Base-by-base conservation (phyloP, 192 early-diverging fungal species). In the Podila epicladia region DNA sequence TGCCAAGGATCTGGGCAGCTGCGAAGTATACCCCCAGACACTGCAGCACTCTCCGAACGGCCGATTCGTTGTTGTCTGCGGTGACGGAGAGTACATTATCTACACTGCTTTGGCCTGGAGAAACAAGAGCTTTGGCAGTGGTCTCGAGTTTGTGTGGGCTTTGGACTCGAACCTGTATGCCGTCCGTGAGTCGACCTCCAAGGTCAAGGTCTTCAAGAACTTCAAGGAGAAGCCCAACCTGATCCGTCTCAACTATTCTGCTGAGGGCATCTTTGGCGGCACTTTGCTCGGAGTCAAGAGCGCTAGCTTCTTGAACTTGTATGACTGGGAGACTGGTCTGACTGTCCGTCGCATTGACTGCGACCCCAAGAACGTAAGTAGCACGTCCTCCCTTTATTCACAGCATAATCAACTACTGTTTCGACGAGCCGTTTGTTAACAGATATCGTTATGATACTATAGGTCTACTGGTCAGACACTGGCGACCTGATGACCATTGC, bases 31-130 rank as follows among this genome's bases (percentile, higher is more conserved):
- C 72, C 98, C 98, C 13, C 95, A 99, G 82, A 94, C 92, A 24
- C 85, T 99, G 24, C 91, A 96, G 84, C 98, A 99, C 86, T 95
- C 93, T 62, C 98, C 98, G 51, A 99, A 99, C 73, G 98, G 97
- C 45, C 82, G 84, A 57, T 99, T 99, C 82, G 97, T 98, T 49
- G 98, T 97, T n/a, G 98, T 98, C 22, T 98, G 96, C 72, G 98
- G 98, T 60, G 97, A 99, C 73, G 97, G 97, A 71, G 98, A 99
- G 85, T 99, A 96, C 83, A 99, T 99, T 63, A 99, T 99, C 73
- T 99, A 99, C 84, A 99, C 98, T 24, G 98, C 98, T 7, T 89
- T 99, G 55, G 97, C 98, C 6, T 99, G 98, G 98, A 90, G 98
- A 83, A 99, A 99, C 91, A 99, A 99, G 90, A 93, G 93, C 65